These are phyloP conservation scores for Mucor velutinosus DNA, from an alignment of 371 early-diverging fungal genomes.

Conservation along the genomic window DNA sequence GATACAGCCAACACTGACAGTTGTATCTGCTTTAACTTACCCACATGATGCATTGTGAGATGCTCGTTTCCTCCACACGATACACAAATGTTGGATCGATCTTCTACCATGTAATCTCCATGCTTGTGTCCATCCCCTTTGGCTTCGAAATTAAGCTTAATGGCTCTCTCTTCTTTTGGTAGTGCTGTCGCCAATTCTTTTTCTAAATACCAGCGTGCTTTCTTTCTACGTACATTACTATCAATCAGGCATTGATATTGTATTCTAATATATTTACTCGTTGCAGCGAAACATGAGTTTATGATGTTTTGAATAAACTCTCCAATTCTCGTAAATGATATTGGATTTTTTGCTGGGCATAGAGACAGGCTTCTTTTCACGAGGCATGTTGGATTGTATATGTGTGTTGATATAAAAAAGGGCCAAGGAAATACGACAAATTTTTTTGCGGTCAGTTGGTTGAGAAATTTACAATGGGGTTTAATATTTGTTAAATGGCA, in stretches of 20 bases:
- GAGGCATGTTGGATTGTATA: conserved; percentile 13
- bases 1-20: background rate
- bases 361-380: conserved; percentile 18
- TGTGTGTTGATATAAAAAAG: background rate
- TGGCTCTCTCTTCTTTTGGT: conserved; percentile 32
- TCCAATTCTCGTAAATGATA: conserved; percentile 51
- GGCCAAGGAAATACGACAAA: background rate
- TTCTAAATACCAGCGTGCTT: conserved; percentile 57
- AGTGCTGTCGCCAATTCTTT: conserved; percentile 42
- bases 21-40: conserved; percentile 14
- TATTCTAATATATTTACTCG: conserved; percentile 22
- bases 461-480: background rate
- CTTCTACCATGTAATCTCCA: conserved; percentile 60
- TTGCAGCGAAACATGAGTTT: conserved; percentile 57
- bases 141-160: conserved; percentile 55
- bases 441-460: background rate
- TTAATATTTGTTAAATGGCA: background rate
- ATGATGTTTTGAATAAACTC: conserved; percentile 43
- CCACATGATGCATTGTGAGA: conserved; percentile 61
- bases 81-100: conserved; percentile 56
- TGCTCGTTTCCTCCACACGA: conserved; percentile 35
- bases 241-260: background rate
- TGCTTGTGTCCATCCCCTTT: conserved; percentile 56
- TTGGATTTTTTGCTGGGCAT: conserved; percentile 42
- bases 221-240: conserved; percentile 28